Evolutionary conservation across 1,284 basidiomycete species (phyloP).

Genomic region (Chiua sp.): DNA sequence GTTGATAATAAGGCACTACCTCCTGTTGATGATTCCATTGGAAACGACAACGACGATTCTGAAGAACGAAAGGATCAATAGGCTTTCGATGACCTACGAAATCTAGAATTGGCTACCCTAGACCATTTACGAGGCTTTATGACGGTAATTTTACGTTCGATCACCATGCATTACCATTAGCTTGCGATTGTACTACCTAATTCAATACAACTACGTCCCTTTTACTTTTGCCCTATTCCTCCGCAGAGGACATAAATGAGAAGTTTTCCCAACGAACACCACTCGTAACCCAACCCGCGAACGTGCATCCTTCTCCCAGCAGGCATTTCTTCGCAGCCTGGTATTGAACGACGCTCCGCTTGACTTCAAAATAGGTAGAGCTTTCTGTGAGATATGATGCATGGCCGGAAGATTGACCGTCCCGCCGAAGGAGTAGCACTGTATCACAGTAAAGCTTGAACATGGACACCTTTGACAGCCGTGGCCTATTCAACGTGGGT

Average conservation of each 20-base stretch:
- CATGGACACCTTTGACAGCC: constrained; percentile 54
- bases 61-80: constrained; percentile 36
- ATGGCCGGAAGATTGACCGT: constrained; percentile 9
- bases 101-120: constrained; percentile 11
- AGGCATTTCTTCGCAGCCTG: constrained; percentile 53
- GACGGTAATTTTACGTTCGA: constrained; percentile 14
- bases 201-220: background rate
- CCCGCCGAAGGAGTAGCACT: constrained; percentile 16
- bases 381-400: constrained; percentile 5
- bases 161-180: constrained; percentile 11
- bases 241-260: constrained; percentile 13
- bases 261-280: constrained; percentile 61
- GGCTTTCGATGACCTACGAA: background rate
- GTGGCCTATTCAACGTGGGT: constrained; percentile 45
- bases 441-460: constrained; percentile 46
- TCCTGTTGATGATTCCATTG: constrained; percentile 16
- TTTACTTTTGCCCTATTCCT: background rate
- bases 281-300: constrained; percentile 66
- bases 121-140: constrained; percentile 25
- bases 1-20: constrained; percentile 30
- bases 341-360: constrained; percentile 47
- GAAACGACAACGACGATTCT: constrained; percentile 1
- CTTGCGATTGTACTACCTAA: background rate
- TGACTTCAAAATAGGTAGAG: constrained; percentile 44
- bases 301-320: constrained; percentile 47